Base-by-base conservation (phyloP, 2,329 filamentous ascomycete genomes). In the Botryotinia globosa region DNA sequence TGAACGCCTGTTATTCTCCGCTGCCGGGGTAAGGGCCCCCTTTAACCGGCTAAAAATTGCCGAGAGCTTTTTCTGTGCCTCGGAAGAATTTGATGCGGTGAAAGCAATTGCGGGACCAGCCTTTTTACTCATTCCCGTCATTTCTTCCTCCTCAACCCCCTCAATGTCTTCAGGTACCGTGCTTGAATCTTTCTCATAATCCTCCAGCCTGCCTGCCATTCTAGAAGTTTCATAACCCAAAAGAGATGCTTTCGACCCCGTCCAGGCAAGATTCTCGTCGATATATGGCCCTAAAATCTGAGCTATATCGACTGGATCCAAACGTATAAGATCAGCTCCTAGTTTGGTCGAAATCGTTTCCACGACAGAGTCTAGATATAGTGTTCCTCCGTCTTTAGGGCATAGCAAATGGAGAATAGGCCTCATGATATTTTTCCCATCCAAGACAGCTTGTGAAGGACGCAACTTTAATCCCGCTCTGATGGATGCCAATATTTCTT, bases 241-340 rank as follows among this genome's bases (percentile, higher is more conserved):
- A 76, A 86, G 84, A 3, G 88, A 86, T 18, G 88, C 81, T 32
- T 83, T 80, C 1, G 87, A 86, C 10, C 80, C 78, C 12, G 82
- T 85, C 75, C 81, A 82, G 16, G 80, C 83, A n/a, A 83, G 74
- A 74, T 86, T 85, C 77, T 92, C 89, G 7, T 90, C 91, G 16
- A 94, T 82, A 77, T 94, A 93, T 61, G 88, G 85, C 4, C 90
- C 91, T 0, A 91, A 85, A 39, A 96, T 83, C 67, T 90, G 86
- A 4, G 91, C 91, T 70, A 97, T 82, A 78, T 92, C 90, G 74
- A 90, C 87, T 1, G 92, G 89, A 78, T 90, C 88, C 18, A 97
- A 80, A 32, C 88, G 86, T 45, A 96, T 82, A 4, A 95, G 79
- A 76, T 95, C 89, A 4, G 92, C 90, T 10, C 83, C 83, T 9